Evolutionary conservation across 2,329 filamentous ascomycete genomes (phyloP).

Genomic region (Hypoxylon sp.): DNA sequence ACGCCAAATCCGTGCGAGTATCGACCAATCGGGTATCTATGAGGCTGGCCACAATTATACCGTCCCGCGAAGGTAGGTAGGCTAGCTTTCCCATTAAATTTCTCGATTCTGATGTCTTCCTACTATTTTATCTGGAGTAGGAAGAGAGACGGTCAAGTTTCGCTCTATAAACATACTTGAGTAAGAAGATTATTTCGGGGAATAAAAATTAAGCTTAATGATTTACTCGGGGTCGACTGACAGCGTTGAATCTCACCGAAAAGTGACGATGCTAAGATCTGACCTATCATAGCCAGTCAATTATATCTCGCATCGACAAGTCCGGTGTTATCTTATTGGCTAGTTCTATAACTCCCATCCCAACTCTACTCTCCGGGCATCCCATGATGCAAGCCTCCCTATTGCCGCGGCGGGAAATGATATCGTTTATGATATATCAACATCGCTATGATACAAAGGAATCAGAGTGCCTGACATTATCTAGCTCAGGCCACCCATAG

Average conservation of each 20-base stretch:
- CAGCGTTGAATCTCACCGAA: constrained; percentile 20
- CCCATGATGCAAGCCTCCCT: constrained; percentile 15
- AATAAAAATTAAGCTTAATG: constrained; percentile 6
- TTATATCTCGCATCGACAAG: constrained; percentile 16
- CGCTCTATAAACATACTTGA: not conserved
- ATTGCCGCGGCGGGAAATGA: constrained; percentile 1
- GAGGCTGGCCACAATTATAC: not conserved
- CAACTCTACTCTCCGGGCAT: not conserved
- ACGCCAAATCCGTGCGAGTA: constrained; percentile 14
- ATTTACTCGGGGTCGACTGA: constrained; percentile 7
- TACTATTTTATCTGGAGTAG: not conserved
- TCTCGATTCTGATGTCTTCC: not conserved
- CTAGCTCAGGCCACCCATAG: not conserved
- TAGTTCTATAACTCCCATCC: constrained; percentile 29
- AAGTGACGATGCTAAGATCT: constrained; percentile 15
- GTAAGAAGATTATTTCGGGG: not conserved
- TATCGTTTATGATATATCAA: not conserved
- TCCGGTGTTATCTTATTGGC: constrained; percentile 38
- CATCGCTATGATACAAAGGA: not conserved
- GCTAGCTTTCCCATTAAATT: not conserved
- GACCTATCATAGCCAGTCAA: constrained; percentile 38
- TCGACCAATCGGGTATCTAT: constrained; percentile 12
- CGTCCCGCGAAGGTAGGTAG: not conserved
- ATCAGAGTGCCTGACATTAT: not conserved
- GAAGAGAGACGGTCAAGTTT: not conserved